Base-by-base conservation (phyloP, 148 eudicot genomes). In the Persicaria tinctoria region DNA sequence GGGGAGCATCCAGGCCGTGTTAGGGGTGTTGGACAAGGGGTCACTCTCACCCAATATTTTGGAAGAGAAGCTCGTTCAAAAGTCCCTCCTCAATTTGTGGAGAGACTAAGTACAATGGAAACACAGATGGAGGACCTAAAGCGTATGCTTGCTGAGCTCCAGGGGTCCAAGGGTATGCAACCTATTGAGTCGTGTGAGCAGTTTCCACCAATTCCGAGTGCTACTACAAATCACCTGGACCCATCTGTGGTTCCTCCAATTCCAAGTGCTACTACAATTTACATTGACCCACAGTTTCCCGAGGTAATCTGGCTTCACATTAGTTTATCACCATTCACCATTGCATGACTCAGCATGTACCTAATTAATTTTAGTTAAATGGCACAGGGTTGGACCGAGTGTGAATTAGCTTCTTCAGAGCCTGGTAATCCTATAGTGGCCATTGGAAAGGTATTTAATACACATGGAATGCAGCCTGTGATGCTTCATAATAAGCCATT, bases 1-100 rank as follows among this genome's bases (percentile, higher is more conserved):
- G 46, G 8, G n/a, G 73, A 70, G 6, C 73, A 47, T 10, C 32
- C 73, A 1, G 73, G 73, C 16, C 51, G 73, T 44, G 73, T 70
- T 70, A 46, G 48, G 27, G 73, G 73, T 47, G 46, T 70, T 46
- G 73, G 73, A 20, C 50, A 46, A 17, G 73, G 73, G 53, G 51
- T 70, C 51, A 47, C 73, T 4, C 18, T 7, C 12, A 70, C 48
- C 4, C 51, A 70, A 47, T 70, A 45, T 23, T 70, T 70, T 23
- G 53, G 53, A 14, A 9, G 11, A 47, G 18, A 70, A n/a, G 27
- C n/a, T 20, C 51, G 47, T 8, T 45, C 23, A 4, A 20, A 20
- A 14, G 53, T 48, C 47, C 23, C 32, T 23, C 47, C 11, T 45
- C n/a, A 10, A 13, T 20, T 46, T 70, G 73, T 12, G 13, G 32